Percentiles rank a stretch among this genome's conserved stretches.
Conservation (phyloP, 2,329 filamentous ascomycete species). For the Ceratocystis colombiana region DNA sequence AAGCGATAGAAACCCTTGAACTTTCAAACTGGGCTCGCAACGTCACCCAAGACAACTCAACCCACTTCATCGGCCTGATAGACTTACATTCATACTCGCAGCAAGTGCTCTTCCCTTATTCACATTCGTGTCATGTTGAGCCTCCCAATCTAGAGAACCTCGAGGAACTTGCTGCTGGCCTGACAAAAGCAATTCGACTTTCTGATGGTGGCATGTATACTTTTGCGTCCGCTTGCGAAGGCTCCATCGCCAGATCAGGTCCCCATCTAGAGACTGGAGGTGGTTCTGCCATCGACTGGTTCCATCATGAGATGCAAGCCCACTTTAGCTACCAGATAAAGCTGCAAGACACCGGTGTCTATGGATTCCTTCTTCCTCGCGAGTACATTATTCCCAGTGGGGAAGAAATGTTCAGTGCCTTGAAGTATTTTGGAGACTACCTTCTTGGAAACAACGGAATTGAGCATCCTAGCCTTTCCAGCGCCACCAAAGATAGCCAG, state of each 20-base stretch:
- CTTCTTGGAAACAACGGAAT: slow-evolving; percentile 60
- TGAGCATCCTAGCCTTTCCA: slow-evolving; percentile 35
- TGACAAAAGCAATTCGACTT: slow-evolving; percentile 81
- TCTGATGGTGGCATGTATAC: slow-evolving; percentile 65
- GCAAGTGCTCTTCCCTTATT: slow-evolving; percentile 85
- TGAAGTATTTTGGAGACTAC: slow-evolving; percentile 76
- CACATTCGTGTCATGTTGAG: slow-evolving; percentile 65
- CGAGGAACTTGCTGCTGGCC: slow-evolving; percentile 75
- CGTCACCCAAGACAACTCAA: slow-evolving; percentile 59
- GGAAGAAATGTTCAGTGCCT: slow-evolving; percentile 72
- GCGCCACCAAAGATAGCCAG: slow-evolving; percentile 28
- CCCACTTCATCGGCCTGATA: slow-evolving; percentile 70
- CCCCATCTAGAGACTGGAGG: slow-evolving; percentile 61
- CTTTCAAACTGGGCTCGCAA: slow-evolving; percentile 77
- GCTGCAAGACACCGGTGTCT: slow-evolving; percentile 82
- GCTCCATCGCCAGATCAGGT: slow-evolving; percentile 31
- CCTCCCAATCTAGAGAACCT: slow-evolving; percentile 87
- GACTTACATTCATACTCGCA: slow-evolving; percentile 95
- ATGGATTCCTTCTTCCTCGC: slow-evolving; percentile 81
- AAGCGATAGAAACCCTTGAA: slow-evolving; percentile 65
- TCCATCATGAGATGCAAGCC: slow-evolving; percentile 77
- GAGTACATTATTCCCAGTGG: slow-evolving; percentile 84
- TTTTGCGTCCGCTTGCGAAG: slow-evolving; percentile 78
- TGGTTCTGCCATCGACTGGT: slow-evolving; percentile 86
- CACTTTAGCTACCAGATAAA: slow-evolving; percentile 90